Base-by-base conservation (phyloP, 2,329 filamentous ascomycete species). In the Fonsecaea multimorphosa region DNA sequence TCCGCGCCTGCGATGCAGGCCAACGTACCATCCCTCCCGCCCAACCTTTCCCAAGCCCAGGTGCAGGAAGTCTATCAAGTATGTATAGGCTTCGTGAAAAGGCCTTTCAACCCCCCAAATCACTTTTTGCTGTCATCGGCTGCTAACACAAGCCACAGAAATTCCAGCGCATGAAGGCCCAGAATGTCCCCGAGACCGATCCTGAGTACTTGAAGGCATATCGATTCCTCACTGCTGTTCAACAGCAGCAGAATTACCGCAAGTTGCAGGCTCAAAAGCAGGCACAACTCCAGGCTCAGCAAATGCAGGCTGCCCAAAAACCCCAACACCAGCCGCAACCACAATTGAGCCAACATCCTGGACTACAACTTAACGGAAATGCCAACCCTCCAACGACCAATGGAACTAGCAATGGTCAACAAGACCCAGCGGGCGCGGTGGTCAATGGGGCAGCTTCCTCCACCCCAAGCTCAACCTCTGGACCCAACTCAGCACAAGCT, bases 201-300 rank as follows among this genome's bases (percentile, higher is more conserved):
- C 94, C 94, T 53, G 93, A 98, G 76, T 93, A 90, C 74, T 85
- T 94, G 74, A 96, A 95, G 79, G 86, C 89, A 34, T 89, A 92
- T 61, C 87, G 90, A 68, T 88, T 96, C 67, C 85, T 97, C 68
- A 78, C 86, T 40, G 87, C 84, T 72, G 86, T 97, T 61, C 90
- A 92, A 71, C 86, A 87, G 68, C 85, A 88, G 72, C 86, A 86
- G 69, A 82, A 84, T 63, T 82, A 85, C 74, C 84, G 85, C 67
- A 81, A 86, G 70, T 81, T 86, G 73, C 59, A 61, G 51, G 49
- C 49, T n/a, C 82, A 83, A 64, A 81, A 84, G 68, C 76, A 79
- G 63, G 77, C 78, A 55, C 73, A 71, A 51, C 38, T 49, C 24
- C 62, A 49, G 22, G 44, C 44, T 27, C 44, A 24, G 22, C 44